Evolutionary conservation across 371 early-diverging fungal genomes (phyloP), one percentile per base, ranked within the genome.

Genomic region (Lichtheimia ornata): DNA sequence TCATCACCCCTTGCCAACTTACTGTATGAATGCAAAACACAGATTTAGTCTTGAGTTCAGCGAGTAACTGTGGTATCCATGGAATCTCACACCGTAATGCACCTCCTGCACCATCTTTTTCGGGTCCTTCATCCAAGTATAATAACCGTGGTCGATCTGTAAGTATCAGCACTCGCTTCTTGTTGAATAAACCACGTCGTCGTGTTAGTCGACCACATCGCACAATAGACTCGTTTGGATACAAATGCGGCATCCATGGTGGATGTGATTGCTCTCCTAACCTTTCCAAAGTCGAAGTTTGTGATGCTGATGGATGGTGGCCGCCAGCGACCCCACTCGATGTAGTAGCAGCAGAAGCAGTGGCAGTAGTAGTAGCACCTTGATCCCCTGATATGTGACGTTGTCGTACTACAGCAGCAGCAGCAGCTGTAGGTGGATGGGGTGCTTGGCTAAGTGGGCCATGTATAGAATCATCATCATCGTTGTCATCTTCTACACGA

Each of bases 111-210:
- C 70, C 71, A 24, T 71, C 65, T 22, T 63, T 54, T 9, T 66
- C 76, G 55, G 74, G 73, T 15, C 80, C 81, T 59, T 86, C 83
- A 56, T 91, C 90, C 56, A 86, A 76, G 61, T 91, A 89, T 4
- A 87, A 58, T 22, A 93, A 66, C 6, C 93, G 77, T 22, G 91
- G 91, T 27, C 77, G 62, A 62, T 91, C 89, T 2, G 91, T 91
- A 43, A 93, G 66, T 11, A 91, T 74, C 58, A 93, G 62, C 28
- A 83, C 79, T 14, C 88, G 67, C 30, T 83, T 83, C 60, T 86
- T 91, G 4, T 77, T 74, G 54, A 86, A 81, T 11, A 88, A 67
- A 15, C 86, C 87, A 50, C 84, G 83, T 11, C 88, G 79, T 60
- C 84, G 84, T 47, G 66, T 58, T 2, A 93, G 83, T 18, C 75